These are phyloP conservation scores for Melastoma malabathricum DNA, from an alignment of 345 rosid genomes.

Conservation along the genomic window DNA sequence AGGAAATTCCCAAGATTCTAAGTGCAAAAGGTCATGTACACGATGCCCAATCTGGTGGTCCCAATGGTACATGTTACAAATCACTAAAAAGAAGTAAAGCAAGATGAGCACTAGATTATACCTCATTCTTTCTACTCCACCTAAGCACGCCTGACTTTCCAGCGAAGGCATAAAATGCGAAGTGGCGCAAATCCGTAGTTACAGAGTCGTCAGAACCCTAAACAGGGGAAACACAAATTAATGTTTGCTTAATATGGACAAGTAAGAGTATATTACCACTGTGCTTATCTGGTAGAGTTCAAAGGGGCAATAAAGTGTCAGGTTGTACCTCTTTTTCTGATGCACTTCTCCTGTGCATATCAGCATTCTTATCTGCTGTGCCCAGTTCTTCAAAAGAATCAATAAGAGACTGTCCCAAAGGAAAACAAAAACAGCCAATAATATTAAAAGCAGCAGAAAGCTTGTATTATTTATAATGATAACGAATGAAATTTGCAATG, in stretches of 20 bases:
- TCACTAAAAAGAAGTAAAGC: slow-evolving; percentile 1
- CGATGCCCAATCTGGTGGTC: too few species aligned
- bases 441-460: too few species aligned
- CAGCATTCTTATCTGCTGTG: slow-evolving; percentile 54
- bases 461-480: too few species aligned
- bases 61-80: too few species aligned
- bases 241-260: too few species aligned
- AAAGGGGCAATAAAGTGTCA: too few species aligned
- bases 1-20: not conserved
- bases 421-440: not conserved
- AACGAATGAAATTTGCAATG: too few species aligned
- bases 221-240: slow-evolving; percentile 10
- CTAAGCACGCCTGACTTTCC: slow-evolving; percentile 58
- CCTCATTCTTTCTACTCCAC: slow-evolving; percentile 95
- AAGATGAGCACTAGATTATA: slow-evolving; percentile 11
- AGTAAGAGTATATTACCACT: too few species aligned
- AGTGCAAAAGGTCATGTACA: too few species aligned
- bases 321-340: slow-evolving; percentile 61
- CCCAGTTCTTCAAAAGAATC: slow-evolving; percentile 93
- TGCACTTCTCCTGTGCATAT: slow-evolving; percentile 83
- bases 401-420: slow-evolving; percentile 34
- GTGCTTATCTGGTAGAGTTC: too few species aligned
- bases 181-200: slow-evolving; percentile 63
- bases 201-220: slow-evolving; percentile 75
- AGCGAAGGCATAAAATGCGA: slow-evolving; percentile 84